Conservation (phyloP, 164 flowering plant species). For the Dillenia suffruticosa region DNA sequence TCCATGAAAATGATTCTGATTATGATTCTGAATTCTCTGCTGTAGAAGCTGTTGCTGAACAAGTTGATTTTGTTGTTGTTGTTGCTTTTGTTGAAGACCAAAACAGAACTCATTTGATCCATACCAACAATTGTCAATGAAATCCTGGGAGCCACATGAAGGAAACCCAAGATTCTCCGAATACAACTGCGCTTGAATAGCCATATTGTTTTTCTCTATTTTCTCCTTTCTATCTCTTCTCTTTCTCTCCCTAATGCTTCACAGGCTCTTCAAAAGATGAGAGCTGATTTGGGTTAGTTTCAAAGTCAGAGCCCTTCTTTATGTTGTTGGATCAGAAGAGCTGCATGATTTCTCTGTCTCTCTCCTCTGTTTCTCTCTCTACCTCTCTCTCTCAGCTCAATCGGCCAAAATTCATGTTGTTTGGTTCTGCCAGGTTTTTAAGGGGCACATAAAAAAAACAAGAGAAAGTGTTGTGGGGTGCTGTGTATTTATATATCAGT, state of each 20-base stretch:
- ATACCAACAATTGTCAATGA: conserved; percentile 10
- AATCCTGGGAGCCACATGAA: conserved; percentile 21
- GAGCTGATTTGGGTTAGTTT: too few species aligned
- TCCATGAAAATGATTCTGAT: too few species aligned
- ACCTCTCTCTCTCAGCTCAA: too few species aligned
- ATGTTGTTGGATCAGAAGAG: conserved; percentile 2
- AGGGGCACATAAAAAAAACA: too few species aligned
- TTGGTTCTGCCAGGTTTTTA: too few species aligned
- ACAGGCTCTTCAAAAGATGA: too few species aligned
- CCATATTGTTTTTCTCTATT: conserved; percentile 27
- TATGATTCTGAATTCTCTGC: conserved; percentile 8
- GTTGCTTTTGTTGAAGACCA: conserved; percentile 10
- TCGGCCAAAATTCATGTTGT: too few species aligned
- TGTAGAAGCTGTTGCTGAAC: conserved; percentile 13
- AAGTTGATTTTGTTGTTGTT: conserved; percentile 5
- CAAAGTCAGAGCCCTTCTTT: neutral
- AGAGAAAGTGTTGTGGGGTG: too few species aligned
- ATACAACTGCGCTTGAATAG: conserved; percentile 50
- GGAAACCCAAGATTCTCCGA: conserved; percentile 32
- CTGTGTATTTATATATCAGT: too few species aligned
- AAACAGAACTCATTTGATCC: conserved; percentile 18
- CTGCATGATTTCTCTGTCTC: neutral
- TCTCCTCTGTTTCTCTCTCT: neutral
- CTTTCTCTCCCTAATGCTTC: too few species aligned
- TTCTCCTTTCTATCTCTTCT: too few species aligned